Evolutionary conservation across 768 basidiomycete species (phyloP), one percentile per base, ranked within the genome.

Genomic region (Ephemerocybe angulata): DNA sequence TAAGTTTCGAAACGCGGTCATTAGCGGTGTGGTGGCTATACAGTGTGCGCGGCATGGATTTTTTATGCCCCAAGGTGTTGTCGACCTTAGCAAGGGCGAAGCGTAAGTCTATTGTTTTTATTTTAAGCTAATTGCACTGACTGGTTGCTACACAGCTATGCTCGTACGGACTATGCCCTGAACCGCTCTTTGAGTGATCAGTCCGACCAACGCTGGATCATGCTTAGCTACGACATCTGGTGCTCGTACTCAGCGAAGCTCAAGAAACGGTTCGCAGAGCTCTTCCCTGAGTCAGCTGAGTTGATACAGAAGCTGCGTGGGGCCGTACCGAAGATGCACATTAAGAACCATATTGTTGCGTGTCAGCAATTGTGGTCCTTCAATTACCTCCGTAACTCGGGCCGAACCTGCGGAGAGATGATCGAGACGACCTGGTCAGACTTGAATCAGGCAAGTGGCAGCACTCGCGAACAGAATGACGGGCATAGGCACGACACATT

Each of bases 401-500:
- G 64, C 3, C 58, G 61, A 40, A 69, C 63, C 0, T 59, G 50
- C 38, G 67, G 67, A 1, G 70, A 72, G 58, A 42, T 58, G 38
- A 70, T 72, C 29, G 68, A 72, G 42, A 60, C 54, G 3, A 25
- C 51, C 4, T 67, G 66, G 64, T 58, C 63, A 4, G 67, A 67
- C 44, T 46, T 50, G 12, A 70, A 70, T 33, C 62, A 60, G 40
- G 57, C 59, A 4, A 63, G 57, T 3, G 65, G 63, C 10, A 67
- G 63, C 54, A 70, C 68, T 2, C 66, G 64, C 30, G 62, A 70
- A 50, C 54, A 55, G 58, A 71, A 71, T 40, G 57, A 59, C 25
- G 70, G 68, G 0, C 65, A 71, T 49, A 60, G 66, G 2, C 68
- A 71, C 42, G 68, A 70, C 50, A 62, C 46, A n/a, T 52, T 71